Percentiles rank a stretch among this genome's conserved stretches.
Conservation (phyloP, 352 stramenopile species). For the Pythium dissotocum region DNA sequence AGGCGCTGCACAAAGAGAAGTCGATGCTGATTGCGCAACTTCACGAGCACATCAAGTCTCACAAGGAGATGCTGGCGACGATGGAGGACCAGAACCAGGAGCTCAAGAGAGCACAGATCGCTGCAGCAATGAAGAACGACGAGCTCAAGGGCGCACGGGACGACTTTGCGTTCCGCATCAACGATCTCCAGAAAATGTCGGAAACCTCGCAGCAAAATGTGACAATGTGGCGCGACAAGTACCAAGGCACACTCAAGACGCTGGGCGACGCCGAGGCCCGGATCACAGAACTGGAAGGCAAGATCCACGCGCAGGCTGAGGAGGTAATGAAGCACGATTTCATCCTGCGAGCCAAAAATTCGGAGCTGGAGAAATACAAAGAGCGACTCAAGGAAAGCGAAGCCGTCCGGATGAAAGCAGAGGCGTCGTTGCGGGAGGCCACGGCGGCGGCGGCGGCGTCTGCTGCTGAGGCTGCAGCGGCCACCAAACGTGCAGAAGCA, state of each 20-base stretch:
- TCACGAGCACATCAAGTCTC: conserved; percentile 50
- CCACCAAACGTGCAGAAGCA: conserved; percentile 24
- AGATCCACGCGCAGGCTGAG: conserved; percentile 39
- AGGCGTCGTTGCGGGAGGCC: conserved; percentile 33
- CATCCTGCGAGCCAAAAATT: conserved; percentile 48
- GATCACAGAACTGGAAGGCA: conserved; percentile 48
- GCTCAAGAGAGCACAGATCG: conserved; percentile 51
- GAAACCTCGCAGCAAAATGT: conserved; percentile 48
- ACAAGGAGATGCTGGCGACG: conserved; percentile 43
- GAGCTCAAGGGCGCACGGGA: conserved; percentile 44
- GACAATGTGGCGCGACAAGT: conserved; percentile 55
- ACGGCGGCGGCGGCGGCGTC: conserved; percentile 32
- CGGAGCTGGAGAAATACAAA: conserved; percentile 47
- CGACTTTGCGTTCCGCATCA: conserved; percentile 33
- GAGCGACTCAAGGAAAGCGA: conserved; percentile 60
- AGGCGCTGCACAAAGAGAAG: conserved; percentile 66
- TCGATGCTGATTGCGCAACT: conserved; percentile 52
- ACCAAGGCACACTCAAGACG: conserved; percentile 41
- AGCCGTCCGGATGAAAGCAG: conserved; percentile 33
- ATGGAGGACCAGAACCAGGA: conserved; percentile 63
- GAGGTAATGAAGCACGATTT: conserved; percentile 69
- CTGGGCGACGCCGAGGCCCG: conserved; percentile 34
- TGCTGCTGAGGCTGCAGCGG: conserved; percentile 28
- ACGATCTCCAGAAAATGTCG: conserved; percentile 36
- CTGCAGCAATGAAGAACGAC: conserved; percentile 40